These are phyloP conservation scores for Plasmodium ovale DNA, from an alignment of 169 alveolate genomes.

Conservation along the genomic window DNA sequence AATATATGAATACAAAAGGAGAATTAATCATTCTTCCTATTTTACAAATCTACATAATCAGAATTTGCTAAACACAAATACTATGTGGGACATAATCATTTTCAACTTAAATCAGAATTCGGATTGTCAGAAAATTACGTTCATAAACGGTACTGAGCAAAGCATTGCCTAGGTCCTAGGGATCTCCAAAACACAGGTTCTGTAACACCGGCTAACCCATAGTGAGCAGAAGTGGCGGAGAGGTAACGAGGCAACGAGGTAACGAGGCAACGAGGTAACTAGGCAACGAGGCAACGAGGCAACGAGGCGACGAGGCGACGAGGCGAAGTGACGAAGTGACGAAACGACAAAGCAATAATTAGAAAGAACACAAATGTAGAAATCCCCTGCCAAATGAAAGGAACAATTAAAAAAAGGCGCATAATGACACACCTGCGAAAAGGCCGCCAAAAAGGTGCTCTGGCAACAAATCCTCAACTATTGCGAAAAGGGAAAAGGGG, in stretches of 20 bases:
- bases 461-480: no score
- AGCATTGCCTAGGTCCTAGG: slow-evolving; percentile 5
- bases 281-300: no score
- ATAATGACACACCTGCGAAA: no score
- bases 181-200: no score
- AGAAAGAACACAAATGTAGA: no score
- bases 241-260: background rate
- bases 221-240: background rate
- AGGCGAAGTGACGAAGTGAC: no score
- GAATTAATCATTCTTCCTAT: slow-evolving; percentile 48
- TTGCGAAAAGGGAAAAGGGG: no score
- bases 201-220: background rate
- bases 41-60: slow-evolving; percentile 47
- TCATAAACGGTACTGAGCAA: slow-evolving; percentile 61
- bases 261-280: background rate
- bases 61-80: slow-evolving; percentile 38
- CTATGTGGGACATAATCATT: slow-evolving; percentile 56
- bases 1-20: slow-evolving; percentile 65
- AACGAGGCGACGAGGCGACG: no score
- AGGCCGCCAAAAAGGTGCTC: no score
- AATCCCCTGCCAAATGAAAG: no score
- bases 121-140: slow-evolving; percentile 53
- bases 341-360: no score
- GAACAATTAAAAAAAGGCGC: no score
- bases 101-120: slow-evolving; percentile 55